Evolutionary conservation across 202 grass and related monocot genomes (phyloP), one percentile per base, ranked within the genome.

Genomic region (Setaria viridis): DNA sequence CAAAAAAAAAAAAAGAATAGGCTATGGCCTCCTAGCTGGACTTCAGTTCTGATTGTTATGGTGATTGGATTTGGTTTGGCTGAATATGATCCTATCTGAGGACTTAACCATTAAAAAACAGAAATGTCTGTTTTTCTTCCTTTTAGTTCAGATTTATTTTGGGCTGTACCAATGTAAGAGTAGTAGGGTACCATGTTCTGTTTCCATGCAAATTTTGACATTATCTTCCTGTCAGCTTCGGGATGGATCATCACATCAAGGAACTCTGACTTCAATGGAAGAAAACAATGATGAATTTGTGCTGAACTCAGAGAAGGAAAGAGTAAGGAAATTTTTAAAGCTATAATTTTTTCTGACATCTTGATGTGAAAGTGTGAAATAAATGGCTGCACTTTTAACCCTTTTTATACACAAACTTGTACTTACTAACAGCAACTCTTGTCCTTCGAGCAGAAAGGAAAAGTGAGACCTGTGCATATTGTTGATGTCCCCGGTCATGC

Each of bases 401-500:
- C 2, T 55, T 5, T 57, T 9, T 73, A 59, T 45, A 58, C 47
- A 78, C 19, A 76, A 68, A 72, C 19, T 29, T 79, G 46, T 34
- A 71, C 59, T 79, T 84, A 2, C 20, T 82, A 42, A 60, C 2
- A 2, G 19, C 66, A 70, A 68, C 79, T 54, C 15, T 41, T 89
- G 30, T 56, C 41, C 64, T 72, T 35, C 60, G 33, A 69, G 70
- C 82, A 99, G 90, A 99, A 86, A 56, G 87, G 91, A 43, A 96
- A 91, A 92, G 30, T 74, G 11, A 95, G 92, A 41, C 92, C 91
- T 60, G 87, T 99, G 54, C 90, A 91, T 89, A 73, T 99, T 88
- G 85, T 99, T 87, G 97, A 99, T 89, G 93, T 94, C 87, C 97
- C 93, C 87, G 97, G 93, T 25, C 93, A 99, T 88, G 88, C 97